Conservation (phyloP, 352 stramenopile genomes). For the Pythium oligandrum region DNA sequence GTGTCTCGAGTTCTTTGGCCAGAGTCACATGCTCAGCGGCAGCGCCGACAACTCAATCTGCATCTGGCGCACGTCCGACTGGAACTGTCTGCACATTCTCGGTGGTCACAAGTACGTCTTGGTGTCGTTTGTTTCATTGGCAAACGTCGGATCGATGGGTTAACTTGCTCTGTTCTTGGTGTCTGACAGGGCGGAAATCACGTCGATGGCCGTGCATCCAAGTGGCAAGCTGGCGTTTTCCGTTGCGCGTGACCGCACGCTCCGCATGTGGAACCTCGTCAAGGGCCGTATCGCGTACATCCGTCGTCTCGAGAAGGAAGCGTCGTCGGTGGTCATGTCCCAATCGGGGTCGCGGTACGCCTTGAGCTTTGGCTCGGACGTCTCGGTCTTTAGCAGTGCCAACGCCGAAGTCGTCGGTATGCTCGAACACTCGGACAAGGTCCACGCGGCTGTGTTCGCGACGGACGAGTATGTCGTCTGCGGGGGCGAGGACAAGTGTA, state of each 20-base stretch:
- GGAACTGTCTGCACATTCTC: conserved; percentile 87
- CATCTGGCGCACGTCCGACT: conserved; percentile 88
- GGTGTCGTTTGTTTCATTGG: too few species aligned
- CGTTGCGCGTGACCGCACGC: conserved; percentile 71
- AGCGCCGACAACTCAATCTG: conserved; percentile 87
- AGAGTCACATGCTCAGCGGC: conserved; percentile 84
- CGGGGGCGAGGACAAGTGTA: conserved; percentile 71
- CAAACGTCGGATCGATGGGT: too few species aligned
- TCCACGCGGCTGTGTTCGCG: conserved; percentile 69
- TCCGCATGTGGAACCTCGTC: conserved; percentile 90
- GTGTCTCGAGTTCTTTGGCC: conserved; percentile 81
- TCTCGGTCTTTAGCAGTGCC: conserved; percentile 79
- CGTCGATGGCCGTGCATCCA: conserved; percentile 83
- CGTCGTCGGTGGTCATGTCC: conserved; percentile 69
- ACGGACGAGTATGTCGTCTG: conserved; percentile 75
- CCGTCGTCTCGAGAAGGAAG: conserved; percentile 77
- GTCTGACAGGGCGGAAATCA: conserved; percentile 62
- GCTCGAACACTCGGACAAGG: conserved; percentile 67
- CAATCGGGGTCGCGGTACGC: conserved; percentile 67
- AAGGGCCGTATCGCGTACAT: conserved; percentile 88
- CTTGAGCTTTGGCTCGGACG: conserved; percentile 60
- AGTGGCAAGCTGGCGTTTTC: conserved; percentile 87
- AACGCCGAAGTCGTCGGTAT: conserved; percentile 72
- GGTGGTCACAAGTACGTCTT: conserved; percentile 59
- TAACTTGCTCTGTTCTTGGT: conserved; percentile 23